A percentile compares a stretch with the other conserved stretches of the same genome.
These are phyloP conservation scores for Melanopsichium pennsylvanicum DNA, from an alignment of 1,284 basidiomycete species.

Conservation along the genomic window DNA sequence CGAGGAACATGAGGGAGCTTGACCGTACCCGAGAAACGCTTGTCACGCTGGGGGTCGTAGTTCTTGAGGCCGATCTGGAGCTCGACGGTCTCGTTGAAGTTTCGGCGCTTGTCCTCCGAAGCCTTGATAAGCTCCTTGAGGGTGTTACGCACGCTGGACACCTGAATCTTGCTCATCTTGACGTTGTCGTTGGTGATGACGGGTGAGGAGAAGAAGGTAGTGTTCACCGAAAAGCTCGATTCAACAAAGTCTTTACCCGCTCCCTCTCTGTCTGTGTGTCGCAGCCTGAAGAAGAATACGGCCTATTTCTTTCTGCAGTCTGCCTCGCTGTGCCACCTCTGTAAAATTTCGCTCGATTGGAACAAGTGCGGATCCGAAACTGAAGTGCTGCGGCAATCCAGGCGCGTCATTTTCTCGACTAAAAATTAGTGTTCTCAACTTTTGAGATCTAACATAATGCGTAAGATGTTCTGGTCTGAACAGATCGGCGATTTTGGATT, in stretches of 20 bases:
- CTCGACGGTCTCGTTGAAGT: constrained; percentile 66
- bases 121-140: constrained; percentile 62
- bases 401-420: not conserved
- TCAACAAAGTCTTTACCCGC: no score
- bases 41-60: constrained; percentile 67
- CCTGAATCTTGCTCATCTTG: constrained; percentile 60
- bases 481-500: not conserved
- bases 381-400: constrained; percentile 27
- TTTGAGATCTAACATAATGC: no score
- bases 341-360: not conserved
- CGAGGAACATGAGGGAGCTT: constrained; percentile 96
- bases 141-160: constrained; percentile 62
- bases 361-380: constrained; percentile 18
- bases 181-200: constrained; percentile 26
- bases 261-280: not conserved
- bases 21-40: constrained; percentile 65
- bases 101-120: constrained; percentile 64
- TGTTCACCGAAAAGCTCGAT: no score
- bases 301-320: no score
- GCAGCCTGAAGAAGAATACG: not conserved
- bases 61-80: constrained; percentile 67
- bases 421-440: no score
- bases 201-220: constrained; percentile 17
- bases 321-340: not conserved
- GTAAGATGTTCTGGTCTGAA: no score